These are phyloP conservation scores for Aspergillus avenaceus DNA, from an alignment of 495 filamentous ascomycete genomes.

Conservation along the genomic window DNA sequence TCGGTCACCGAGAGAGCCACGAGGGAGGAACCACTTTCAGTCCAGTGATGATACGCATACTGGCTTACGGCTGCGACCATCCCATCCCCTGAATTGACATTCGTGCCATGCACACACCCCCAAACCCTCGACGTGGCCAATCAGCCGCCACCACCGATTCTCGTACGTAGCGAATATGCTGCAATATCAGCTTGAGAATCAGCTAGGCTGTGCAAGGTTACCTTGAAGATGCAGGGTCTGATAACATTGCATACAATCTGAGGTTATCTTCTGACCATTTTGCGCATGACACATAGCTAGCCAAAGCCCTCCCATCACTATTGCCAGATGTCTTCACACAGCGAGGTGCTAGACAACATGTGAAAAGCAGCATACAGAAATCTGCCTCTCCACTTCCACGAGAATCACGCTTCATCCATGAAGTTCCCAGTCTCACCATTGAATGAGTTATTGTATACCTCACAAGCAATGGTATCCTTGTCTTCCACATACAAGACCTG, in stretches of 20 bases:
- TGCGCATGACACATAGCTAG: not conserved
- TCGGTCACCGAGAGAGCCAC: too few species aligned
- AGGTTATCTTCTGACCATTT: not conserved
- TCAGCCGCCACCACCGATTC: too few species aligned
- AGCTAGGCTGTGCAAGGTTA: too few species aligned
- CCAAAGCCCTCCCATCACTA: not conserved
- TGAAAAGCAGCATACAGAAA: not conserved
- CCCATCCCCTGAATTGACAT: too few species aligned
- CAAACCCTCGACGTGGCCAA: too few species aligned
- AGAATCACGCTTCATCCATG: not conserved
- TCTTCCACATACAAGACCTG: not conserved
- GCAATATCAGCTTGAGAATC: too few species aligned
- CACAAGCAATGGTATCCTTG: not conserved
- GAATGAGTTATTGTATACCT: not conserved
- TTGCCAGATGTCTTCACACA: not conserved
- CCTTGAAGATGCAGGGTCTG: too few species aligned
- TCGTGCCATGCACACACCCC: too few species aligned
- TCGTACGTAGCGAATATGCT: too few species aligned
- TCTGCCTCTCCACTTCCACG: not conserved
- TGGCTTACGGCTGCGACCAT: too few species aligned
- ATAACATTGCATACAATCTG: not conserved
- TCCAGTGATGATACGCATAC: too few species aligned
- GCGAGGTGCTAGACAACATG: not conserved
- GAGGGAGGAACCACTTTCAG: too few species aligned
- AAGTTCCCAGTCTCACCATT: not conserved